These are phyloP conservation scores for Sporobolomyces roseus DNA, from an alignment of 768 basidiomycete genomes.

Conservation along the genomic window DNA sequence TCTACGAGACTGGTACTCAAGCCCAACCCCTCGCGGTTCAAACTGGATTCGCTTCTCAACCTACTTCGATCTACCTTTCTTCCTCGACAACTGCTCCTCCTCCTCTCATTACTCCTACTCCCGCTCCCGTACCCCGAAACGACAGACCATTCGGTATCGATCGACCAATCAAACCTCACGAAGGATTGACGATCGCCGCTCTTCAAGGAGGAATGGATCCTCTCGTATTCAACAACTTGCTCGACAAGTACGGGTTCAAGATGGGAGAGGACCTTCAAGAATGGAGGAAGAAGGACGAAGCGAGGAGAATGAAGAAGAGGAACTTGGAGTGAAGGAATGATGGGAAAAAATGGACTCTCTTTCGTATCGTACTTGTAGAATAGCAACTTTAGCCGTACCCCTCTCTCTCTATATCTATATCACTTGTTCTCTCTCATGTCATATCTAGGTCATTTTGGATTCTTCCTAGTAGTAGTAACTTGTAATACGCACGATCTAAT, in stretches of 20 bases:
- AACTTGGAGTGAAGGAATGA: background rate
- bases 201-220: conserved; percentile 20
- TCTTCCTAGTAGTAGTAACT: no score
- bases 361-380: no score
- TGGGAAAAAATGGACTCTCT: no score
- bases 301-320: background rate
- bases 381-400: no score
- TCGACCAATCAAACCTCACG: conserved; percentile 11
- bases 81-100: conserved; percentile 1
- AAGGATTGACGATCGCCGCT: conserved; percentile 14
- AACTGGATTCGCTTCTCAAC: background rate
- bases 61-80: background rate
- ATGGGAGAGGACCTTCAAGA: conserved; percentile 14
- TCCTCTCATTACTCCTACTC: background rate
- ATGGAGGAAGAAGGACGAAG: conserved; percentile 10
- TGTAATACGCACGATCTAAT: no score
- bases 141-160: conserved; percentile 14
- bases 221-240: background rate
- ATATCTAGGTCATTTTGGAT: no score
- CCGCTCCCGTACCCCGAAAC: background rate
- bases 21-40: conserved; percentile 5
- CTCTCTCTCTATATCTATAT: no score
- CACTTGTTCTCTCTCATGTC: no score
- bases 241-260: conserved; percentile 13
- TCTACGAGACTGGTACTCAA: no score